phyloP scores from a whole-genome alignment of 768 basidiomycete species.

The Lactarius hatsudake region DNA sequence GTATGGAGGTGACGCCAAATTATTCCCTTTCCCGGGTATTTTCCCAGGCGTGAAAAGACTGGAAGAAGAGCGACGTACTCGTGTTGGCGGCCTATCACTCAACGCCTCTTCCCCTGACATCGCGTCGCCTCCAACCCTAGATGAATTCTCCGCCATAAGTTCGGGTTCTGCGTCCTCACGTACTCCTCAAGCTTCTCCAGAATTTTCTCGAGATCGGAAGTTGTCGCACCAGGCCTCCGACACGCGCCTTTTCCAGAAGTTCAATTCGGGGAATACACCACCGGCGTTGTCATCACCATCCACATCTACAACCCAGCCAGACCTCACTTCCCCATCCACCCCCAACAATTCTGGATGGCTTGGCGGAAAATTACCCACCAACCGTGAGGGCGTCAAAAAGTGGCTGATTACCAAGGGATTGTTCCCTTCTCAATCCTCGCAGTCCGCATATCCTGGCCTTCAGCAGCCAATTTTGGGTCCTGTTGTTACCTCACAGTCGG shows the following conservation, averaged over 20 bases:
- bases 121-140: slow-evolving; percentile 42
- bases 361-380: slow-evolving; percentile 61
- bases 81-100: slow-evolving; percentile 49
- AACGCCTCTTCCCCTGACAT: slow-evolving; percentile 52
- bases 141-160: slow-evolving; percentile 43
- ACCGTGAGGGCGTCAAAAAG: slow-evolving; percentile 73
- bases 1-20: slow-evolving; percentile 67
- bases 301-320: slow-evolving; percentile 48
- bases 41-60: slow-evolving; percentile 84
- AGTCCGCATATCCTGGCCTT: slow-evolving; percentile 19
- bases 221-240: slow-evolving; percentile 71
- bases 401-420: slow-evolving; percentile 69
- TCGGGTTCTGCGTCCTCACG: slow-evolving; percentile 49
- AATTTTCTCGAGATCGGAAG: slow-evolving; percentile 55
- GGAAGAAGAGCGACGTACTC: slow-evolving; percentile 63
- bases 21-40: slow-evolving; percentile 89
- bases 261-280: slow-evolving; percentile 41
- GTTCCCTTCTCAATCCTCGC: slow-evolving; percentile 44
- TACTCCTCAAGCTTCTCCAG: slow-evolving; percentile 47
- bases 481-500: slow-evolving; percentile 35
- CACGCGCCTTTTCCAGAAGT: slow-evolving; percentile 57
- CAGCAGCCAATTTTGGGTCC: slow-evolving; percentile 33
- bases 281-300: slow-evolving; percentile 40
- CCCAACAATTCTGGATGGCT: slow-evolving; percentile 35
- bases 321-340: slow-evolving; percentile 42